Evolutionary conservation across 1,139 yeast species (phyloP).

Genomic region (Sugiyamaella pinicola): DNA sequence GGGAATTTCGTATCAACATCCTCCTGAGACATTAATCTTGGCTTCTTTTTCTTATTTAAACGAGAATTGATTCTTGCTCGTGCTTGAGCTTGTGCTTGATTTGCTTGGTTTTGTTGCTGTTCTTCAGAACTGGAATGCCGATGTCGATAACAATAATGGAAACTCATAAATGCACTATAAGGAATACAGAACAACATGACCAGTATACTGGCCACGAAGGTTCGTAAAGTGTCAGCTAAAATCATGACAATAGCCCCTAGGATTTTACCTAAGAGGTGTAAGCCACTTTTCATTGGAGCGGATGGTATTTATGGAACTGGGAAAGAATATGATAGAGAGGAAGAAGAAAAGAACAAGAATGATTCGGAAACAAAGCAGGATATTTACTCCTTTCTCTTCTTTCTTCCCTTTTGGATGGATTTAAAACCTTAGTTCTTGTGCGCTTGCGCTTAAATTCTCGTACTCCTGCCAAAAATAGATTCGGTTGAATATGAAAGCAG

Average conservation of each 20-base stretch:
- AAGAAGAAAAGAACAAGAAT: not conserved
- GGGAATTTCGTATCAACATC: slow-evolving; percentile 73
- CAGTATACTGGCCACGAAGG: slow-evolving; percentile 29
- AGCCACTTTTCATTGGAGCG: slow-evolving; percentile 8
- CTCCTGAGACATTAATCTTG: slow-evolving; percentile 51
- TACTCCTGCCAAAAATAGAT: no score
- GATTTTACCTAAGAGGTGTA: slow-evolving; percentile 9
- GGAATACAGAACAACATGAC: slow-evolving; percentile 30
- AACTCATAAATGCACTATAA: slow-evolving; percentile 40
- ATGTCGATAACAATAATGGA: slow-evolving; percentile 41
- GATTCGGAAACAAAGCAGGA: not conserved
- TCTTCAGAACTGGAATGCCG: slow-evolving; percentile 27
- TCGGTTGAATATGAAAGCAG: no score
- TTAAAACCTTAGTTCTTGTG: no score
- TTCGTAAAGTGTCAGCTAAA: slow-evolving; percentile 29
- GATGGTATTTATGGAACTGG: not conserved
- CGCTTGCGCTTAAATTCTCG: no score
- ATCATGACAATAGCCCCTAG: slow-evolving; percentile 15
- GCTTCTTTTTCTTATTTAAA: slow-evolving; percentile 35
- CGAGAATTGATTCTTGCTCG: slow-evolving; percentile 23
- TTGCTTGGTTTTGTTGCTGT: slow-evolving; percentile 26
- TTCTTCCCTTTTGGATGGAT: not conserved
- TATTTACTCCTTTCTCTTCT: not conserved
- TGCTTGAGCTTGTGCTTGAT: slow-evolving; percentile 27
- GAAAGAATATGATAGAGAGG: not conserved